phyloP scores from a whole-genome alignment of 805 yeast species.

The Diddensiella caesifluorescens region DNA sequence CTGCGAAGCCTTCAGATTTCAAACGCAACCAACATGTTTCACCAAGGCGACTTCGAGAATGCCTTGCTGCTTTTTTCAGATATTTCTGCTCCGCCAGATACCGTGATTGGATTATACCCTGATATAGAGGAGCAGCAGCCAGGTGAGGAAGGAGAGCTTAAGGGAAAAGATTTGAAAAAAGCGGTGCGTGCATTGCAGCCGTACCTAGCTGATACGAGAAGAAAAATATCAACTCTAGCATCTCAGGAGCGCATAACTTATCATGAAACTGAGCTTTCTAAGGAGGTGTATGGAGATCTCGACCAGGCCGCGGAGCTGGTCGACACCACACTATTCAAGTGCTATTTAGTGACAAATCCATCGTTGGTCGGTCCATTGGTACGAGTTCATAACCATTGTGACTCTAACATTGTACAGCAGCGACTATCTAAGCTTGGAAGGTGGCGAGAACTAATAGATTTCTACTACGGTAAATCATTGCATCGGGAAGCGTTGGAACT shows the following conservation, averaged over 20 bases:
- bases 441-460: constrained; percentile 69
- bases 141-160: not conserved
- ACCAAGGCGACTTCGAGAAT: constrained; percentile 28
- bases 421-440: constrained; percentile 42
- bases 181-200: constrained; percentile 35
- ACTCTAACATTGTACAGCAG: constrained; percentile 55
- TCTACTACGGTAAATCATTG: constrained; percentile 55
- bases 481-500: constrained; percentile 66
- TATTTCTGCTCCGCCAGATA: constrained; percentile 55
- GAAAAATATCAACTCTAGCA: constrained; percentile 37
- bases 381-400: constrained; percentile 70
- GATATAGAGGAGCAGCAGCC: not conserved
- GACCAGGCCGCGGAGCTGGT: constrained; percentile 40
- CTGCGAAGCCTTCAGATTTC: constrained; percentile 42
- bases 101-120: constrained; percentile 47
- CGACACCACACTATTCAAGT: constrained; percentile 73
- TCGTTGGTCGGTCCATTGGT: constrained; percentile 77
- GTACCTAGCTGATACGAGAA: constrained; percentile 46
- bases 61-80: constrained; percentile 46
- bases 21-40: constrained; percentile 35
- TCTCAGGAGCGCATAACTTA: constrained; percentile 17
- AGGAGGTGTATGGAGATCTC: constrained; percentile 29
- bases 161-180: constrained; percentile 9
- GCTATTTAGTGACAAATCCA: constrained; percentile 65
- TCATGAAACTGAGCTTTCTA: constrained; percentile 25